These are phyloP conservation scores for Fusarium secorum DNA, from an alignment of 2,329 filamentous ascomycete genomes.

Conservation along the genomic window DNA sequence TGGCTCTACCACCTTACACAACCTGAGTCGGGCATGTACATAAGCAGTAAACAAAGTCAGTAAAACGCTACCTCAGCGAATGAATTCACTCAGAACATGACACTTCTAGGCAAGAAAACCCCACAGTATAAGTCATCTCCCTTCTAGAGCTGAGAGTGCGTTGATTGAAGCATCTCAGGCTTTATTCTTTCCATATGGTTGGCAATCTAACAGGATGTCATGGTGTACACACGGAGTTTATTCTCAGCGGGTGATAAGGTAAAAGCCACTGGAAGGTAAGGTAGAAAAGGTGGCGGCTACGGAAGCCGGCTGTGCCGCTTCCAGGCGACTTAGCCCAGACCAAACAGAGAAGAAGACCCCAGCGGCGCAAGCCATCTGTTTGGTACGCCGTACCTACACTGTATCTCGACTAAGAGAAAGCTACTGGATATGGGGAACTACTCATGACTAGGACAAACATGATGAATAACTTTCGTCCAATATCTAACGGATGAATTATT, in stretches of 20 bases:
- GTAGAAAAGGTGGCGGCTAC: slow-evolving; percentile 13
- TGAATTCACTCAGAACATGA: neutral
- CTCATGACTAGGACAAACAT: neutral
- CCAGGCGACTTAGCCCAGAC: neutral
- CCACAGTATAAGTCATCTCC: neutral
- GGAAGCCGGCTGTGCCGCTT: slow-evolving; percentile 28
- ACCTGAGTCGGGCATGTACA: slow-evolving; percentile 23
- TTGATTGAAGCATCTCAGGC: neutral
- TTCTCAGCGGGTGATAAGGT: neutral
- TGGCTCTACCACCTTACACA: neutral
- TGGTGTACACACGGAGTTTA: neutral
- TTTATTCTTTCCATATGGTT: neutral
- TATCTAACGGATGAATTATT: neutral
- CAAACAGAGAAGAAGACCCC: neutral
- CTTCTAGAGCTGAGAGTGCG: neutral
- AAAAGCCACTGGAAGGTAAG: slow-evolving; percentile 13
- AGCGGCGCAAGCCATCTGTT: neutral
- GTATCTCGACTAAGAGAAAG: slow-evolving; percentile 1
- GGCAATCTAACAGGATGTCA: neutral
- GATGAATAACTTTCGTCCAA: neutral
- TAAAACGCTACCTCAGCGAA: neutral
- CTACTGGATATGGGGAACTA: neutral
- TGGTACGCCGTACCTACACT: slow-evolving; percentile 7
- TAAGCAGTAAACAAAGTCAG: neutral
- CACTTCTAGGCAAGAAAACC: neutral